A percentile compares a stretch with the other conserved stretches of the same genome.
phyloP scores from a whole-genome alignment of 2,329 filamentous ascomycete genomes.

The Zymoseptoria brevis region DNA sequence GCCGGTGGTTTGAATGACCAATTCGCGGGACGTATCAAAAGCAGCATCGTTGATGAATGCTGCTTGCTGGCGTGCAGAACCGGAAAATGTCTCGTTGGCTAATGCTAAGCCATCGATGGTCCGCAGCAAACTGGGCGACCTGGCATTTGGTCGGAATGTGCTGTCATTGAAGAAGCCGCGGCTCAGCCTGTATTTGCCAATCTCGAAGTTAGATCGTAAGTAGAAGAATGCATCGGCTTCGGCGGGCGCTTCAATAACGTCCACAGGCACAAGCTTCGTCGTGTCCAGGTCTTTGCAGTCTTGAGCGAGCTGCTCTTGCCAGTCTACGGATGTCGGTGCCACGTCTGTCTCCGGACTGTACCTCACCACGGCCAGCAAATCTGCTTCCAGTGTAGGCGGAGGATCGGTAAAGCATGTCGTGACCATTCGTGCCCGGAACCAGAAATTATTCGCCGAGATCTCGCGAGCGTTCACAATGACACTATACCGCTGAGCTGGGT shows the following conservation, averaged over 20 bases:
- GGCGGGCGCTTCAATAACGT: conserved; percentile 36
- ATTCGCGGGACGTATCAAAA: conserved; percentile 20
- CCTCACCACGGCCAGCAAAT: conserved; percentile 44
- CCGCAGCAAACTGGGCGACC: conserved; percentile 44
- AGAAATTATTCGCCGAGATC: conserved; percentile 27
- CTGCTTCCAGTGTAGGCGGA: conserved; percentile 38
- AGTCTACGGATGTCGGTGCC: conserved; percentile 42
- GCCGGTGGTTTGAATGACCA: conserved; percentile 32
- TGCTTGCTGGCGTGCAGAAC: neutral
- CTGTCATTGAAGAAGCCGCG: conserved; percentile 52
- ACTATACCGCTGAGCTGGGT: conserved; percentile 63
- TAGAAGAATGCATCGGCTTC: conserved; percentile 47
- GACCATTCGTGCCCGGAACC: conserved; percentile 33
- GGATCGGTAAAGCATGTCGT: conserved; percentile 49
- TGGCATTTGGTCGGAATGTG: conserved; percentile 45
- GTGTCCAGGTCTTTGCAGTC: conserved; percentile 47
- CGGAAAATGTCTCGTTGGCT: conserved; percentile 23
- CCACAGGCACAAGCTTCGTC: conserved; percentile 39
- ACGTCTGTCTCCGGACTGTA: conserved; percentile 30
- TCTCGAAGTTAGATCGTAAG: conserved; percentile 52
- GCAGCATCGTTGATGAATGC: conserved; percentile 12
- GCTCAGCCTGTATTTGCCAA: conserved; percentile 50
- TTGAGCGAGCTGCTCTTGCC: conserved; percentile 42
- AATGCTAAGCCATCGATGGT: conserved; percentile 39
- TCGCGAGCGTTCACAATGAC: conserved; percentile 50